A percentile compares a stretch with the other conserved stretches of the same genome.
phyloP scores from a whole-genome alignment of 805 yeast genomes.

The Candida incommunis region DNA sequence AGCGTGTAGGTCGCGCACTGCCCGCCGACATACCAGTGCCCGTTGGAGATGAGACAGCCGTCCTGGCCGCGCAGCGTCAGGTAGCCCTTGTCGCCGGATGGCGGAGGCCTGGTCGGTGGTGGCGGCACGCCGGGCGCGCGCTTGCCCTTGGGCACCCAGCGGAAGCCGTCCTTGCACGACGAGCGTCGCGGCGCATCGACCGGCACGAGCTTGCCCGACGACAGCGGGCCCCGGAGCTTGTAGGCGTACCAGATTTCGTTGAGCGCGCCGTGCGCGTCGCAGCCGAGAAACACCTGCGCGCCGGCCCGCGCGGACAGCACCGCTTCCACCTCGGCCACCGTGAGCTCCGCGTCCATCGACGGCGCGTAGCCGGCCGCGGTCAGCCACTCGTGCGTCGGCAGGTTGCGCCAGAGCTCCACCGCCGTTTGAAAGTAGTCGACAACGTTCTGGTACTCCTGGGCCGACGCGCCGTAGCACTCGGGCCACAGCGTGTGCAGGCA shows the following conservation, averaged over 20 bases:
- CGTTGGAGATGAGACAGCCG: constrained; percentile 78
- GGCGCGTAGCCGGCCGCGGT: constrained; percentile 62
- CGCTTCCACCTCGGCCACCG: constrained; percentile 27
- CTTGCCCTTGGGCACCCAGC: constrained; percentile 53
- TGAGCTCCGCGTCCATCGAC: constrained; percentile 38
- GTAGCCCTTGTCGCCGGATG: constrained; percentile 27
- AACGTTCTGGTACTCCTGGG: constrained; percentile 28
- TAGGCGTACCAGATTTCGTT: constrained; percentile 74
- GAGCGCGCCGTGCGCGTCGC: constrained; percentile 37
- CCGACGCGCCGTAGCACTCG: constrained; percentile 37
- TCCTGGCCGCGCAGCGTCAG: constrained; percentile 34
- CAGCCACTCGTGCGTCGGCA: constrained; percentile 59
- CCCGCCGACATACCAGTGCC: constrained; percentile 69
- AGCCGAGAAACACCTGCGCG: constrained; percentile 40
- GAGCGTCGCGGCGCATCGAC: constrained; percentile 38
- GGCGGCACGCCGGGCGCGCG: constrained; percentile 16
- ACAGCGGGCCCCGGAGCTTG: constrained; percentile 57
- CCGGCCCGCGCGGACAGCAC: constrained; percentile 27
- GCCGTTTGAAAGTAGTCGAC: constrained; percentile 57
- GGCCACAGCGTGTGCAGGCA: constrained; percentile 75
- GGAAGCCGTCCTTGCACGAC: constrained; percentile 64
- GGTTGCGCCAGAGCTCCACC: constrained; percentile 38
- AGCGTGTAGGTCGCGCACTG: constrained; percentile 71
- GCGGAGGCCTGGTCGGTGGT: constrained; percentile 13
- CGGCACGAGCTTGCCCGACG: constrained; percentile 48